Evolutionary conservation across 2,329 filamentous ascomycete genomes (phyloP).

Genomic region (Rutstroemia sp.): DNA sequence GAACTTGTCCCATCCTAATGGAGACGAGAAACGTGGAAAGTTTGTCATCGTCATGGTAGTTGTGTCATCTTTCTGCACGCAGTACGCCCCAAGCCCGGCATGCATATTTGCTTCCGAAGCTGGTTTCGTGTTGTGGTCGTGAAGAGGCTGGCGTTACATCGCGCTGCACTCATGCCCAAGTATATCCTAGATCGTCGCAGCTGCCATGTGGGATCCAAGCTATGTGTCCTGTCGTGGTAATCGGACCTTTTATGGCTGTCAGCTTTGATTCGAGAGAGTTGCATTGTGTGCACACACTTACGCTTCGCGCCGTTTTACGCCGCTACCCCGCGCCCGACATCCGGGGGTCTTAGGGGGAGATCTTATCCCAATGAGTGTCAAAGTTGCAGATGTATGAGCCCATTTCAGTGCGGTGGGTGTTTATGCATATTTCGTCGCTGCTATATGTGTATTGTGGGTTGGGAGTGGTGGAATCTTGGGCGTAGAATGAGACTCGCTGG

Average conservation of each 20-base stretch:
- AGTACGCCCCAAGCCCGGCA: neutral
- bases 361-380: neutral
- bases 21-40: slow-evolving; percentile 1
- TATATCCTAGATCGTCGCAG: neutral
- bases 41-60: neutral
- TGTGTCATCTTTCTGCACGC: neutral
- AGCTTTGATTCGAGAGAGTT: too few relatives aligned
- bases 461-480: neutral
- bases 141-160: neutral
- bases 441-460: neutral
- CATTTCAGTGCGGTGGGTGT: neutral
- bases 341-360: neutral
- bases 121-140: slow-evolving; percentile 2
- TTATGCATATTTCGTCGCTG: neutral
- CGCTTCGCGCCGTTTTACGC: neutral
- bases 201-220: neutral
- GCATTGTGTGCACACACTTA: too few relatives aligned
- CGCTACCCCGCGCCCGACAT: neutral
- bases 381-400: neutral
- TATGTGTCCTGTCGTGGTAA: too few relatives aligned
- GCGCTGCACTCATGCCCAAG: neutral
- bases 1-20: neutral
- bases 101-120: neutral
- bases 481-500: neutral
- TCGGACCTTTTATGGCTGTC: too few relatives aligned